These are phyloP conservation scores for Chionographis japonica DNA, from an alignment of 106 monocot genomes.

Conservation along the genomic window DNA sequence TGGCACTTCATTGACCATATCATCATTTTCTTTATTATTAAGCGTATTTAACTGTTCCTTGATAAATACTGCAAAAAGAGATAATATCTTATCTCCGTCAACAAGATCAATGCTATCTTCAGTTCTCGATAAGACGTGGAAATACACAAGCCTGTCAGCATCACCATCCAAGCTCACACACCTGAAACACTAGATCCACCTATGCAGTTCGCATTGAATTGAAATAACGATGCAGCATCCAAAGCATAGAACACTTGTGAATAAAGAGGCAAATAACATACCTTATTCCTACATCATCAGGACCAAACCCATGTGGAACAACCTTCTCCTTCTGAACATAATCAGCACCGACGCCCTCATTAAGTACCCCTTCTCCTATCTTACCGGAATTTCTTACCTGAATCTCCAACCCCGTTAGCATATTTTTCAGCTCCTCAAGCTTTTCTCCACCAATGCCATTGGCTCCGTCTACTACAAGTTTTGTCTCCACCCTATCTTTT, in stretches of 20 bases:
- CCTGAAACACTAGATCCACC: constrained; percentile 52
- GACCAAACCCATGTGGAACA: constrained; percentile 59
- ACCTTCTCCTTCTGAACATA: constrained; percentile 90
- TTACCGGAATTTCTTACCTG: constrained; percentile 61
- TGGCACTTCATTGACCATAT: constrained; percentile 15
- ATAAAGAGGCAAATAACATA: constrained; percentile 17
- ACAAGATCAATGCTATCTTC: constrained; percentile 61
- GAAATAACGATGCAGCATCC: neutral
- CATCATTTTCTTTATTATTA: constrained; percentile 15
- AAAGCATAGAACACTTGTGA: constrained; percentile 4
- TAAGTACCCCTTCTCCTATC: constrained; percentile 73
- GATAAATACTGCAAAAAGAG: constrained; percentile 90
- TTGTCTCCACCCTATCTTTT: constrained; percentile 8
- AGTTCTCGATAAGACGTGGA: constrained; percentile 34
- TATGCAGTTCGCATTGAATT: constrained; percentile 17
- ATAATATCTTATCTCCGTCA: constrained; percentile 93
- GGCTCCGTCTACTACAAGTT: constrained; percentile 80
- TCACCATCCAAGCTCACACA: constrained; percentile 96
- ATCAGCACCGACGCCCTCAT: constrained; percentile 88
- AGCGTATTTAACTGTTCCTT: constrained; percentile 61
- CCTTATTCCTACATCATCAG: constrained; percentile 67
- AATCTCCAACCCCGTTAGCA: constrained; percentile 49
- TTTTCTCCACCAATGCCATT: constrained; percentile 92
- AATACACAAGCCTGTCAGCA: constrained; percentile 90
- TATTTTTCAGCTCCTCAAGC: constrained; percentile 56